These are phyloP conservation scores for Microcos paniculata DNA, from an alignment of 345 rosid species.

Conservation along the genomic window DNA sequence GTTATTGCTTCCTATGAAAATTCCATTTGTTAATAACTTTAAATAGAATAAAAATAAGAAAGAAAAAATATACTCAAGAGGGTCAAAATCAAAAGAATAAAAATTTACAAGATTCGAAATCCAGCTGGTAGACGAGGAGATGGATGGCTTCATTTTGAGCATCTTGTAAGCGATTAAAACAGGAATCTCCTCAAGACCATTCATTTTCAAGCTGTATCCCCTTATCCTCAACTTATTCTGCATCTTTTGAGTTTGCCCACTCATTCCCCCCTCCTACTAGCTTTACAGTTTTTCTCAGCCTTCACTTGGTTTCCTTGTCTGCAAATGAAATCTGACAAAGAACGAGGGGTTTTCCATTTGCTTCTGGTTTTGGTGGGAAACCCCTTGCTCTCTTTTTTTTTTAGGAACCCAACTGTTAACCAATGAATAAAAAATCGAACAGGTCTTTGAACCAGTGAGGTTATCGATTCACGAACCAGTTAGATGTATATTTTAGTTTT, in stretches of 20 bases:
- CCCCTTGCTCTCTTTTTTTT: no score
- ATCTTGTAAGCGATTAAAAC: constrained; percentile 55
- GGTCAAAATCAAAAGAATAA: neutral
- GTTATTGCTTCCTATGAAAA: constrained; percentile 38
- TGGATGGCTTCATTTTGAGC: constrained; percentile 73
- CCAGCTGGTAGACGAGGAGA: constrained; percentile 79
- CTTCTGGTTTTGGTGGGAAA: no score
- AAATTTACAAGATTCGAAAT: constrained; percentile 41
- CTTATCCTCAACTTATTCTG: constrained; percentile 76
- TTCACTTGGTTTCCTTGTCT: no score
- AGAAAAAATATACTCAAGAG: neutral
- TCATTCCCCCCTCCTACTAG: constrained; percentile 30
- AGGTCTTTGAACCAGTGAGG: no score
- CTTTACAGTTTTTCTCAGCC: no score
- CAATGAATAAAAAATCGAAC: no score
- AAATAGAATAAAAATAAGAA: neutral
- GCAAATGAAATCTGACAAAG: no score
- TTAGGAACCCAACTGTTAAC: no score
- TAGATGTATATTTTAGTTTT: no score
- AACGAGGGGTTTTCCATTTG: no score
- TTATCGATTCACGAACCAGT: no score
- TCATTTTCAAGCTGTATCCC: constrained; percentile 67
- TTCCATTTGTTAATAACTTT: neutral
- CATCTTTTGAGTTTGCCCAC: constrained; percentile 50
- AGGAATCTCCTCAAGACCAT: constrained; percentile 67